These are phyloP conservation scores for Sarocladium kiliense DNA, from an alignment of 2,329 filamentous ascomycete genomes.

Conservation along the genomic window DNA sequence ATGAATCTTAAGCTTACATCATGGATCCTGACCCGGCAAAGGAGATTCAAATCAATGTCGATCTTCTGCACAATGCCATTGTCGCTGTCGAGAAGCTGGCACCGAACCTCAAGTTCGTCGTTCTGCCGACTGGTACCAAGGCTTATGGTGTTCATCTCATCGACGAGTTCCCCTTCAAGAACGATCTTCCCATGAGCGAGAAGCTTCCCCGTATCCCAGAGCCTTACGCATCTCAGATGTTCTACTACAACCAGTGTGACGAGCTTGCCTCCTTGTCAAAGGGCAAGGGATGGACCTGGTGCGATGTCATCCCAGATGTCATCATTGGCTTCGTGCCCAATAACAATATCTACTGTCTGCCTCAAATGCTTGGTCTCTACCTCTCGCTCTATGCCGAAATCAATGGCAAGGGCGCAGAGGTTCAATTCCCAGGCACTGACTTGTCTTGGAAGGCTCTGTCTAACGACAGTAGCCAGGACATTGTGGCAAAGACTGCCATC, in stretches of 20 bases:
- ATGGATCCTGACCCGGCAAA: constrained; percentile 27
- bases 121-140: constrained; percentile 37
- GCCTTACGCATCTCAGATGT: constrained; percentile 35
- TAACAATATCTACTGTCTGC: constrained; percentile 36
- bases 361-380: constrained; percentile 32
- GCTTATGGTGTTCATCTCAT: constrained; percentile 28
- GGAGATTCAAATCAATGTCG: constrained; percentile 28
- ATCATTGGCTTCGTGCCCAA: constrained; percentile 39
- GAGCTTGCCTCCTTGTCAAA: constrained; percentile 26
- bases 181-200: constrained; percentile 31
- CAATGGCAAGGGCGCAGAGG: constrained; percentile 27
- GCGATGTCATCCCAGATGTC: constrained; percentile 36
- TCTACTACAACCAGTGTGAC: constrained; percentile 42
- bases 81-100: constrained; percentile 30
- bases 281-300: constrained; percentile 37
- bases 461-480: constrained; percentile 32
- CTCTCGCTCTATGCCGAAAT: constrained; percentile 29
- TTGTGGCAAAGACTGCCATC: constrained; percentile 34
- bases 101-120: constrained; percentile 31
- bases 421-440: constrained; percentile 29
- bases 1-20: constrained; percentile 27
- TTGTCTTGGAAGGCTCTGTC: constrained; percentile 25
- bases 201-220: constrained; percentile 33
- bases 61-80: constrained; percentile 32
- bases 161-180: constrained; percentile 21